Percentiles rank a stretch among this genome's conserved stretches.
Conservation (phyloP, 2,329 filamentous ascomycete species). For the Pseudogymnoascus sp. region DNA sequence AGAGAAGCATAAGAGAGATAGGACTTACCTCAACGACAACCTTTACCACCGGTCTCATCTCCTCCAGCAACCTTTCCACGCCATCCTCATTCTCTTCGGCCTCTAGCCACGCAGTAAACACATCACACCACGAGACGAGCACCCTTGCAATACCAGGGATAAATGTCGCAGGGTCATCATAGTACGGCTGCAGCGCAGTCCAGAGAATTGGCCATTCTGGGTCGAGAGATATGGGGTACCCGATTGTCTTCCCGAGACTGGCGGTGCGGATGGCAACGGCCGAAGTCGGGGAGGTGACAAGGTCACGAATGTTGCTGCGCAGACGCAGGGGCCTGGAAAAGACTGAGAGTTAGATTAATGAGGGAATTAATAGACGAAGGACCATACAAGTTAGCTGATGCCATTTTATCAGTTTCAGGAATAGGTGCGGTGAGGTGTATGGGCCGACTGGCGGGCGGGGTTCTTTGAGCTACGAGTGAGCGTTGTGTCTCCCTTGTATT, state of each 20-base stretch:
- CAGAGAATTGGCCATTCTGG: slow-evolving; percentile 39
- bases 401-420: not conserved
- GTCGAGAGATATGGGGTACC: slow-evolving; percentile 32
- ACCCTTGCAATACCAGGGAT: slow-evolving; percentile 31
- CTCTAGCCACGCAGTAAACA: slow-evolving; percentile 35
- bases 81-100: slow-evolving; percentile 34
- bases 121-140: slow-evolving; percentile 35
- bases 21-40: slow-evolving; percentile 29
- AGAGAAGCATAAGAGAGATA: slow-evolving; percentile 9
- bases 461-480: not conserved
- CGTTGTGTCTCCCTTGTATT: not conserved
- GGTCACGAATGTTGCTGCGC: slow-evolving; percentile 17
- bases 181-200: slow-evolving; percentile 31
- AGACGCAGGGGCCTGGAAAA: slow-evolving; percentile 15
- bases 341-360: not conserved
- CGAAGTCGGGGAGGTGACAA: slow-evolving; percentile 14
- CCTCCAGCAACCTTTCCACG: slow-evolving; percentile 36
- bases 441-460: not conserved
- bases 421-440: not conserved
- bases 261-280: slow-evolving; percentile 9
- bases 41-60: slow-evolving; percentile 19
- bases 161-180: slow-evolving; percentile 35
- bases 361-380: not conserved
- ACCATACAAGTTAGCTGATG: not conserved
- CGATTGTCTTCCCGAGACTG: slow-evolving; percentile 26